Evolutionary conservation across 192 early-diverging fungal genomes (phyloP).

Genomic region (Mortierella claussenii): DNA sequence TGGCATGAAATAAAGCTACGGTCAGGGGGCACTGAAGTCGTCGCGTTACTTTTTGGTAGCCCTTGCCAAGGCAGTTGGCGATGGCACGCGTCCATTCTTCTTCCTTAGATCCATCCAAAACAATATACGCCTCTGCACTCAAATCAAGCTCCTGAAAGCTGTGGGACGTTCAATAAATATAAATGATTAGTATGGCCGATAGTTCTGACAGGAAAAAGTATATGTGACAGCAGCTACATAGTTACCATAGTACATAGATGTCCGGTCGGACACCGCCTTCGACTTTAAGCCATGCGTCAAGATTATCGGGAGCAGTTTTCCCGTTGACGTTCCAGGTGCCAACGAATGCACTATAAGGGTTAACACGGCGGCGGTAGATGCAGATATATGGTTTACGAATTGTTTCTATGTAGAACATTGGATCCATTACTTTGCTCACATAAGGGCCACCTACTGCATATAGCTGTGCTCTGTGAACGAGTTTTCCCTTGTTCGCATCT

Average conservation of each 20-base stretch:
- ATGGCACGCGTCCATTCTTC: slow-evolving; percentile 83
- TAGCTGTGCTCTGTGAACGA: slow-evolving; percentile 32
- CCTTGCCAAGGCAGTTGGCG: slow-evolving; percentile 67
- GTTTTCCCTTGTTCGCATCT: slow-evolving; percentile 33
- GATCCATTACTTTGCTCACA: neutral
- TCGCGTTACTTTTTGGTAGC: slow-evolving; percentile 25
- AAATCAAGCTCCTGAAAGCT: slow-evolving; percentile 95
- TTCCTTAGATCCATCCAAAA: slow-evolving; percentile 83
- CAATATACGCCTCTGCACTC: slow-evolving; percentile 85
- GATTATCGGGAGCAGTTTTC: slow-evolving; percentile 62
- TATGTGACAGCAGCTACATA: too few relatives aligned
- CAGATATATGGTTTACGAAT: too few relatives aligned
- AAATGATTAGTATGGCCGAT: too few relatives aligned
- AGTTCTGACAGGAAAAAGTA: too few relatives aligned
- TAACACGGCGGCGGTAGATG: too few relatives aligned
- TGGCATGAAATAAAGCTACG: neutral
- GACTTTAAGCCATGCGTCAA: slow-evolving; percentile 74
- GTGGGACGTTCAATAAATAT: neutral
- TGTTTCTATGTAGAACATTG: too few relatives aligned
- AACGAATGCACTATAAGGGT: slow-evolving; percentile 69
- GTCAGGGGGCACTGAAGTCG: too few relatives aligned
- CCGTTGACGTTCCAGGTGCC: slow-evolving; percentile 97
- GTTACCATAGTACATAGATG: slow-evolving; percentile 79
- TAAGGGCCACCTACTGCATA: slow-evolving; percentile 32
- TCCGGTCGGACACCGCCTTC: slow-evolving; percentile 60